Percentiles rank a stretch among this genome's conserved stretches.
Evolutionary conservation across 768 basidiomycete genomes (phyloP).

Genomic region (Pleurotus tuoliensis): DNA sequence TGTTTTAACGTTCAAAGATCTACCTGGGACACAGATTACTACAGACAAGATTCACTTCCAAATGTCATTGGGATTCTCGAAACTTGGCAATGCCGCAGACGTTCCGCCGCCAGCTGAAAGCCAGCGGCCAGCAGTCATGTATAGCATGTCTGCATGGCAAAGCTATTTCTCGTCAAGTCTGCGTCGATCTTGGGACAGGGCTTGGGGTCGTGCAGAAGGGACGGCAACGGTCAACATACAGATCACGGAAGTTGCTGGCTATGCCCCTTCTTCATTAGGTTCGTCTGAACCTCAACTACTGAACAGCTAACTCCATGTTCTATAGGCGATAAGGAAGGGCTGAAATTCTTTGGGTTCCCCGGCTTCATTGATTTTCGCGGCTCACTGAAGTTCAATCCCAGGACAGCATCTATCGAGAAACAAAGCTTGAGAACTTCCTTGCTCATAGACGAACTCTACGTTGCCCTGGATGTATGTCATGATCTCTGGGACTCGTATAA

Average conservation of each 20-base stretch:
- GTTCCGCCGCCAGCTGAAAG: conserved; percentile 17
- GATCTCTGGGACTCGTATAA: conserved; percentile 20
- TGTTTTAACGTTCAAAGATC: conserved; percentile 44
- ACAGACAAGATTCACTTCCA: conserved; percentile 49
- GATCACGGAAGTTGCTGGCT: conserved; percentile 39
- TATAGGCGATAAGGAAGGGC: conserved; percentile 15
- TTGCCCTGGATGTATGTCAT: conserved; percentile 44
- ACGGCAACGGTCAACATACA: conserved; percentile 48
- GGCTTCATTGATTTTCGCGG: conserved; percentile 39
- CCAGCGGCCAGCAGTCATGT: conserved; percentile 22
- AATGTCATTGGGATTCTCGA: conserved; percentile 51
- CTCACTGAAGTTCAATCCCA: conserved; percentile 58
- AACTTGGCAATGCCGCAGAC: conserved; percentile 34
- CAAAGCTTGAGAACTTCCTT: conserved; percentile 47
- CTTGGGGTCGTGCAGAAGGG: conserved; percentile 62
- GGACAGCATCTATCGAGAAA: conserved; percentile 46
- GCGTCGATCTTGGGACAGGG: conserved; percentile 62
- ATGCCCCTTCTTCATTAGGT: conserved; percentile 14
- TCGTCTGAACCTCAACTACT: neutral
- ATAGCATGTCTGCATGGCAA: conserved; percentile 63
- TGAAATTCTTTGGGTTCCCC: conserved; percentile 44
- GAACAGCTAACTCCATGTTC: neutral
- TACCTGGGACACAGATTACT: conserved; percentile 49
- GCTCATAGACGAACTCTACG: conserved; percentile 39
- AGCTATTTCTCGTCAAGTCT: conserved; percentile 57